A percentile compares a stretch with the other conserved stretches of the same genome.
Conservation (phyloP, 2,329 filamentous ascomycete genomes). For the Podosphaera fusca region DNA sequence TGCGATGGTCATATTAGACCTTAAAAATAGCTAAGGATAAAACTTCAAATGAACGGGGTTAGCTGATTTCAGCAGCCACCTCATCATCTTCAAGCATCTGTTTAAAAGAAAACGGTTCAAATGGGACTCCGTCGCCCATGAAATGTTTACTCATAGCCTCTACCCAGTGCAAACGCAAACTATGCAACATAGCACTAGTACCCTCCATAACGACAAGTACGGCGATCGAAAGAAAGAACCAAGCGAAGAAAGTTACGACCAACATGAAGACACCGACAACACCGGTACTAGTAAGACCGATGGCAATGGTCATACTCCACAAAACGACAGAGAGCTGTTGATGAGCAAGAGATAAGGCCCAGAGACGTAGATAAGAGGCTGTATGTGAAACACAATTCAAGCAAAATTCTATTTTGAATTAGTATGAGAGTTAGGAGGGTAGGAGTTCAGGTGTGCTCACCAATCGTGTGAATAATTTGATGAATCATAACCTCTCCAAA, state of each 20-base stretch:
- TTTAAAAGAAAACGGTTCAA: constrained; percentile 76
- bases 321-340: constrained; percentile 92
- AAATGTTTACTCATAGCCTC: constrained; percentile 97
- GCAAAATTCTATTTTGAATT: constrained; percentile 55
- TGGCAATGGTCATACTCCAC: constrained; percentile 84
- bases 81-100: constrained; percentile 64
- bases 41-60: background rate
- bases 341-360: constrained; percentile 90
- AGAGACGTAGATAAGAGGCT: constrained; percentile 92
- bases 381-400: constrained; percentile 98
- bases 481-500: constrained; percentile 97
- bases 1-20: too few relatives aligned
- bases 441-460: constrained; percentile 29
- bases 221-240: constrained; percentile 65
- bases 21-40: too few relatives aligned
- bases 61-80: constrained; percentile 28
- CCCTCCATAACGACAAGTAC: constrained; percentile 90
- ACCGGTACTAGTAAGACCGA: constrained; percentile 45
- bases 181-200: constrained; percentile 87
- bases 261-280: constrained; percentile 54
- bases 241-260: constrained; percentile 63
- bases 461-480: constrained; percentile 95
- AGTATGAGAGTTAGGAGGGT: constrained; percentile 8
- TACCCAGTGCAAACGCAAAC: constrained; percentile 79
- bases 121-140: constrained; percentile 69